Percentiles rank a stretch among this genome's conserved stretches.
Evolutionary conservation across 768 basidiomycete species (phyloP).

Genomic region (Pleurotus platypus): DNA sequence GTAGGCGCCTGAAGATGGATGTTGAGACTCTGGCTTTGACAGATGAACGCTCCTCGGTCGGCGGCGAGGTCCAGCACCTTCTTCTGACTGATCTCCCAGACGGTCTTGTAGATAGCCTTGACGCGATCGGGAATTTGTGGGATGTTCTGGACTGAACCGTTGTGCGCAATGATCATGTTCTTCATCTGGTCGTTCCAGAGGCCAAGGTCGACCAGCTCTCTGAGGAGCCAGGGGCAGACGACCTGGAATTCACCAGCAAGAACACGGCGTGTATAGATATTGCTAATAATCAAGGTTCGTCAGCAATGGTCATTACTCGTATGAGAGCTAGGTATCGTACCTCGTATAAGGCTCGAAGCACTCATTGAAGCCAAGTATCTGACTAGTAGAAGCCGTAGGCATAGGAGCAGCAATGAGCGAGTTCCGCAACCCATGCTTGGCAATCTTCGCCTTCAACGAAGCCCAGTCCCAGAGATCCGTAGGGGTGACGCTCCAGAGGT

Average conservation of each 20-base stretch:
- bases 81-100: conserved; percentile 99
- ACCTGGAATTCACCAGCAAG: conserved; percentile 99
- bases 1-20: conserved; percentile 90
- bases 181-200: conserved; percentile 99
- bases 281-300: conserved; percentile 46
- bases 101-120: conserved; percentile 99
- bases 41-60: conserved; percentile 98
- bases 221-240: conserved; percentile 98
- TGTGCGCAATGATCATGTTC: conserved; percentile 97
- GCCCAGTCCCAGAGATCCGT: conserved; percentile 94
- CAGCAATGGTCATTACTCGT: background rate
- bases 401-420: conserved; percentile 93
- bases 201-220: conserved; percentile 91
- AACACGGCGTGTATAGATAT: conserved; percentile 98
- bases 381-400: conserved; percentile 98
- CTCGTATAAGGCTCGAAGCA: conserved; percentile 99
- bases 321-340: conserved; percentile 31
- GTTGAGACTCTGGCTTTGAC: conserved; percentile 93
- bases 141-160: conserved; percentile 86
- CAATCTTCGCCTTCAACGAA: conserved; percentile 81
- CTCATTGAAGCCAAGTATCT: conserved; percentile 97
- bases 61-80: conserved; percentile 96
- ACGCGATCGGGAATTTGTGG: conserved; percentile 84
- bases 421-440: conserved; percentile 79
- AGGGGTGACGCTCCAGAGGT: conserved; percentile 92